Percentiles rank a stretch among this genome's conserved stretches.
phyloP scores from a whole-genome alignment of 2,329 filamentous ascomycete genomes.

The Cylindrodendrum hubeiense region DNA sequence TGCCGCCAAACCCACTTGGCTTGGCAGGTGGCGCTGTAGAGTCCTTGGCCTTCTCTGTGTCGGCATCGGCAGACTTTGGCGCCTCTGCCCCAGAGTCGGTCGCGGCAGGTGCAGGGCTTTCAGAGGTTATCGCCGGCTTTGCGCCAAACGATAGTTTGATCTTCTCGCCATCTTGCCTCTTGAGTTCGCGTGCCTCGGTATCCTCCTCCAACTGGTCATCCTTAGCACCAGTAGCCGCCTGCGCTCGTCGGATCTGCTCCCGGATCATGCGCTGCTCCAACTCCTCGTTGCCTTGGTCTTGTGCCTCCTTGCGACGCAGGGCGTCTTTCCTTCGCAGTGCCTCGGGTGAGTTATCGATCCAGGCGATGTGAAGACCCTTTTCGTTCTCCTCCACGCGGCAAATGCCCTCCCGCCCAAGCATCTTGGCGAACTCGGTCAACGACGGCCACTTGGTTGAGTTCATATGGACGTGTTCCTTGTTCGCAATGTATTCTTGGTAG shows the following conservation, averaged over 20 bases:
- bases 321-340: constrained; percentile 85
- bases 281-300: constrained; percentile 93
- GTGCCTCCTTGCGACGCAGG: constrained; percentile 83
- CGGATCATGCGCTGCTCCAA: constrained; percentile 85
- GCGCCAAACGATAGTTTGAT: constrained; percentile 77
- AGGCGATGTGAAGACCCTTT: constrained; percentile 87
- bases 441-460: constrained; percentile 91
- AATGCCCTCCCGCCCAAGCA: constrained; percentile 86
- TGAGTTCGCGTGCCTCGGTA: constrained; percentile 60
- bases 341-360: constrained; percentile 93
- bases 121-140: constrained; percentile 48
- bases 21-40: constrained; percentile 45
- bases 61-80: constrained; percentile 16
- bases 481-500: constrained; percentile 92
- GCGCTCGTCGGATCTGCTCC: constrained; percentile 85
- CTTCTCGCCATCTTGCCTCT: constrained; percentile 79
- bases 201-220: constrained; percentile 56
- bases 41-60: constrained; percentile 20
- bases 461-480: constrained; percentile 93
- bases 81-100: constrained; percentile 19
- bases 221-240: constrained; percentile 60
- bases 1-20: constrained; percentile 48
- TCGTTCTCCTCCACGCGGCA: constrained; percentile 90
- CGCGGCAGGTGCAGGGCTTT: constrained; percentile 32
- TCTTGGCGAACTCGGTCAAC: constrained; percentile 90